Conservation (phyloP, 768 basidiomycete genomes). For the Suillus decipiens region DNA sequence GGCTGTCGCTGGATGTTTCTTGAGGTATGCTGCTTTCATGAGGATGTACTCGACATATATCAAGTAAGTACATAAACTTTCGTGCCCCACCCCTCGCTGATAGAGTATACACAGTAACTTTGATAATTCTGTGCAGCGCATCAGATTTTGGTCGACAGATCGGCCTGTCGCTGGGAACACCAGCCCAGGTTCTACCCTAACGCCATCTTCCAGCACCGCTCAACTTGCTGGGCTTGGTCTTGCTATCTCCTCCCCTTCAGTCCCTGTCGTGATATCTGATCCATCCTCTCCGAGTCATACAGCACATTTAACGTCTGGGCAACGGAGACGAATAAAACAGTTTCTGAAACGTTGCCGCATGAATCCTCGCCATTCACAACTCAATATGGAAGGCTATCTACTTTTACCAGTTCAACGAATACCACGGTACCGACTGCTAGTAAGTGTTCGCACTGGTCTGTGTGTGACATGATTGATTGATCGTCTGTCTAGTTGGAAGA, state of each 20-base stretch:
- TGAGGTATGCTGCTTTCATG: conserved; percentile 96
- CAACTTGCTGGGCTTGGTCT: conserved; percentile 66
- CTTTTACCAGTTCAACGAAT: conserved; percentile 95
- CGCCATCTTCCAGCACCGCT: conserved; percentile 61
- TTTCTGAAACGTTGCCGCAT: conserved; percentile 90
- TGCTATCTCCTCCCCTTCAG: conserved; percentile 53
- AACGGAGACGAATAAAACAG: conserved; percentile 83
- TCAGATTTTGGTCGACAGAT: conserved; percentile 82
- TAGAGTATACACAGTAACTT: conserved; percentile 66
- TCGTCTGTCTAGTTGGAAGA: conserved; percentile 65
- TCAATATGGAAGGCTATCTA: conserved; percentile 92
- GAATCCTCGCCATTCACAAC: conserved; percentile 89
- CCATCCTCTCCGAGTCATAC: conserved; percentile 42
- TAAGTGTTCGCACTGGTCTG: conserved; percentile 41
- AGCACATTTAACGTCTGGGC: conserved; percentile 68
- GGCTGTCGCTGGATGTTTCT: conserved; percentile 84
- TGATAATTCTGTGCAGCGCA: conserved; percentile 86
- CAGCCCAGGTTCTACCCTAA: conserved; percentile 37
- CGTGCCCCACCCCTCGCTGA: conserved; percentile 17
- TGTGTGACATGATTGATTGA: background rate
- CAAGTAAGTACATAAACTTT: conserved; percentile 60
- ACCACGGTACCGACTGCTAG: conserved; percentile 93
- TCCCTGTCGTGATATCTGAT: conserved; percentile 45
- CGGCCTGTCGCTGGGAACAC: conserved; percentile 41
- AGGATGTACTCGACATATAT: conserved; percentile 98